phyloP scores from a whole-genome alignment of 192 early-diverging fungal genomes.

The Entomortierella chlamydospora region DNA sequence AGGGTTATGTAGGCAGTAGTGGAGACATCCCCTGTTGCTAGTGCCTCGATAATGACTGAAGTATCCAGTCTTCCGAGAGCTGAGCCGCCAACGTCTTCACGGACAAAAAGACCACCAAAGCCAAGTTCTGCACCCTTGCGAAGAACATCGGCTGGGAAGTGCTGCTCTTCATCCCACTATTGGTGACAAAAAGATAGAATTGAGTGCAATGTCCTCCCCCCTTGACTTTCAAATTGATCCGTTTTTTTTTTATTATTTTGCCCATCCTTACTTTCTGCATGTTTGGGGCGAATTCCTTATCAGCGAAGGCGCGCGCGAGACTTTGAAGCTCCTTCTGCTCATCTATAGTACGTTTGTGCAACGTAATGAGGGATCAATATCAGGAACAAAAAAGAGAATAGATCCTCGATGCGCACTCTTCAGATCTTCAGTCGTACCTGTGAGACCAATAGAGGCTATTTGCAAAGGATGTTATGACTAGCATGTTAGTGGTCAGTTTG shows the following conservation, averaged over 20 bases:
- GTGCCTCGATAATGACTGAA: conserved; percentile 66
- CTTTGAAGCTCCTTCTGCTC: conserved; percentile 60
- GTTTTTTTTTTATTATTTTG: background rate
- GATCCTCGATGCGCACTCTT: too few relatives aligned
- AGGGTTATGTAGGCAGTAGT: conserved; percentile 70
- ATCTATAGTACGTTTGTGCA: too few relatives aligned
- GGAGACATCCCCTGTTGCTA: conserved; percentile 61
- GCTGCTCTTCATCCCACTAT: conserved; percentile 64
- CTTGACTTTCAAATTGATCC: too few relatives aligned
- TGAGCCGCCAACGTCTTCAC: conserved; percentile 63
- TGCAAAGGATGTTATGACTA: too few relatives aligned
- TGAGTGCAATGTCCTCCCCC: too few relatives aligned
- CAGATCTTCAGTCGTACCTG: too few relatives aligned
- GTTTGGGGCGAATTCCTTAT: conserved; percentile 66
- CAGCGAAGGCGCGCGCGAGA: conserved; percentile 62
- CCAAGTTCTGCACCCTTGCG: conserved; percentile 66
- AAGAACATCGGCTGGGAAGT: conserved; percentile 61
- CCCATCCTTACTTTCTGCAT: conserved; percentile 59
- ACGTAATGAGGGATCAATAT: too few relatives aligned
- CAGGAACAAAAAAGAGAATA: too few relatives aligned
- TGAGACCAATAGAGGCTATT: too few relatives aligned
- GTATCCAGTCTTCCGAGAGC: conserved; percentile 63
- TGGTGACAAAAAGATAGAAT: background rate
- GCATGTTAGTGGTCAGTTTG: too few relatives aligned
- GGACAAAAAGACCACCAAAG: conserved; percentile 61